Evolutionary conservation across 176 grass and related monocot species (phyloP).

Genomic region (Lolium multiflorum): DNA sequence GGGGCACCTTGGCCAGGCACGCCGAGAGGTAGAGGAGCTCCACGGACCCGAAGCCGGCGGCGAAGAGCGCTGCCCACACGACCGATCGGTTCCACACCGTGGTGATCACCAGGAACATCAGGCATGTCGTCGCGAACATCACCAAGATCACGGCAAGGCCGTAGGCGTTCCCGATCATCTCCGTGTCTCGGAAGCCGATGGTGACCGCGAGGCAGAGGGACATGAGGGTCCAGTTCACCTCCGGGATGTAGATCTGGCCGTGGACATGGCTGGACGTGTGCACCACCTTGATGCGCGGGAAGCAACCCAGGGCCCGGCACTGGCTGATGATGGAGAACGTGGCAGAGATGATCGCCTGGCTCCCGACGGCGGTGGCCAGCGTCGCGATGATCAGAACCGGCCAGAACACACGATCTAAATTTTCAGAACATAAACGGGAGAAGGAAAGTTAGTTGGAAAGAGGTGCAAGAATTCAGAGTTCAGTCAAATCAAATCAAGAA

Average conservation of each 20-base stretch:
- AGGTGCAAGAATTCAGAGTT: too few species aligned
- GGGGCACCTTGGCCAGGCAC: constrained; percentile 67
- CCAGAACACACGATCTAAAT: constrained; percentile 79
- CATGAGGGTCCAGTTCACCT: constrained; percentile 91
- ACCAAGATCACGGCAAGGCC: constrained; percentile 84
- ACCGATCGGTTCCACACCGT: constrained; percentile 66
- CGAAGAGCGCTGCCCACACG: constrained; percentile 59
- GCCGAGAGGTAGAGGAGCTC: constrained; percentile 80
- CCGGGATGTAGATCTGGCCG: constrained; percentile 92
- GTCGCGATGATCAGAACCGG: constrained; percentile 81
- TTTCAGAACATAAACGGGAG: background rate
- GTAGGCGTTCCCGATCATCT: constrained; percentile 89
- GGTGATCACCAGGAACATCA: constrained; percentile 90
- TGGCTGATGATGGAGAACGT: constrained; percentile 91
- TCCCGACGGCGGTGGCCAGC: constrained; percentile 79
- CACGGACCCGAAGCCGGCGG: constrained; percentile 65
- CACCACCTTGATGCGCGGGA: constrained; percentile 80
- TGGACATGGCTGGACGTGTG: constrained; percentile 85
- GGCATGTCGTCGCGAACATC: constrained; percentile 88
- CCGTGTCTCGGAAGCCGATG: constrained; percentile 73
- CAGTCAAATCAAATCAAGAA: too few species aligned
- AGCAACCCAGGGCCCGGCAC: constrained; percentile 84
- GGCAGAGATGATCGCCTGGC: constrained; percentile 92
- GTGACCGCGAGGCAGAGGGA: constrained; percentile 68
- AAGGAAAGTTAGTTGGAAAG: too few species aligned